These are phyloP conservation scores for Epichloe sibirici DNA, from an alignment of 2,329 filamentous ascomycete genomes.

Conservation along the genomic window DNA sequence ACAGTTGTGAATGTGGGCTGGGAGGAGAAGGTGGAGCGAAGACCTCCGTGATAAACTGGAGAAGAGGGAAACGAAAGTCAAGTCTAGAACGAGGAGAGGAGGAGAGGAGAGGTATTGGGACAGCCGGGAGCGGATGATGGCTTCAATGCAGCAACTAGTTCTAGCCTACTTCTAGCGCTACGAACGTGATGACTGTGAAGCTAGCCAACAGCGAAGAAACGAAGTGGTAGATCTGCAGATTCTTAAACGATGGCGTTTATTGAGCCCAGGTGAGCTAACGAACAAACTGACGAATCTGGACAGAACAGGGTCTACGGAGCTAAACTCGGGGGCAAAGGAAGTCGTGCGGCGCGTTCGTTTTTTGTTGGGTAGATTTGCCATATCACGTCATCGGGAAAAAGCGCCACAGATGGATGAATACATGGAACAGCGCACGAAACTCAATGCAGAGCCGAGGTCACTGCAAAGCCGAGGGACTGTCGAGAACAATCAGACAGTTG, in stretches of 20 bases:
- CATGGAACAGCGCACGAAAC: constrained; percentile 76
- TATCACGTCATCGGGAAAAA: constrained; percentile 1
- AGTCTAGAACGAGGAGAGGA: not conserved
- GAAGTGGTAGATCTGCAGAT: not conserved
- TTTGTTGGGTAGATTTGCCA: not conserved
- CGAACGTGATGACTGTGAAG: not conserved
- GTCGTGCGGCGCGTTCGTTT: not conserved
- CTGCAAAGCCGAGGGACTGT: not conserved
- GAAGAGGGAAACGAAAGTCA: not conserved
- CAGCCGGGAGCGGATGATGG: not conserved
- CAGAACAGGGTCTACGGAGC: not conserved
- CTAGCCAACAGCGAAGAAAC: not conserved
- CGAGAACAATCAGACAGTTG: not conserved
- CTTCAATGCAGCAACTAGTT: not conserved
- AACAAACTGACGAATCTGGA: not conserved
- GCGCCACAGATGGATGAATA: not conserved
- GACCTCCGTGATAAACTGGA: not conserved
- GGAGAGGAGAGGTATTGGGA: not conserved
- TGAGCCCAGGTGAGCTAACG: not conserved
- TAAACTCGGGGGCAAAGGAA: not conserved
- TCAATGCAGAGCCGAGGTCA: constrained; percentile 67
- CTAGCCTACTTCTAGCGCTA: not conserved
- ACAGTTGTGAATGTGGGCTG: not conserved
- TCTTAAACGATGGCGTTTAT: not conserved
- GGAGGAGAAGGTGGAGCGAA: too few species aligned